These are phyloP conservation scores for Houttuynia cordata DNA, from an alignment of 164 flowering plant species.

Conservation along the genomic window DNA sequence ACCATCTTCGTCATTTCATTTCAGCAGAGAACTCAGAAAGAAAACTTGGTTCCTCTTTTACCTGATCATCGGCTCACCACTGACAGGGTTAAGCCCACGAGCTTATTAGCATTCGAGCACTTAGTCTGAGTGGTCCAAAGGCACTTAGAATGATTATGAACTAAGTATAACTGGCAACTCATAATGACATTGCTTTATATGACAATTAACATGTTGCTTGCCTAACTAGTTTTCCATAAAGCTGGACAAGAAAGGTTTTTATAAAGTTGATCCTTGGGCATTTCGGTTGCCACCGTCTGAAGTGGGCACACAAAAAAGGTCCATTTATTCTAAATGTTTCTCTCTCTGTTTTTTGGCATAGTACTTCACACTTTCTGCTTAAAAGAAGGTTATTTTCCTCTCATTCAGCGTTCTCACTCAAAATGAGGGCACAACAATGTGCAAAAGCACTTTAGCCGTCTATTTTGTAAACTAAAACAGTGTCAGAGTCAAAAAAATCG, in stretches of 20 bases:
- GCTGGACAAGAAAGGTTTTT: neutral
- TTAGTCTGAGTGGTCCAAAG: neutral
- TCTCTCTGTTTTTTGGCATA: no score
- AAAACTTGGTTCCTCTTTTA: no score
- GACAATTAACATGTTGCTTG: neutral
- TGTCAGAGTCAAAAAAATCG: neutral
- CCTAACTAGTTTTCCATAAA: neutral
- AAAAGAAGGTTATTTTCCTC: neutral
- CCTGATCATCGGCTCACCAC: no score
- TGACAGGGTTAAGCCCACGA: neutral
- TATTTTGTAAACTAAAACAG: neutral
- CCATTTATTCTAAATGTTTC: neutral
- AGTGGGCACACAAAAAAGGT: neutral
- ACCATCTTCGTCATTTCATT: neutral
- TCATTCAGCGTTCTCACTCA: neutral
- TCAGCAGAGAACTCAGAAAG: neutral
- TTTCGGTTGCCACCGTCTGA: neutral
- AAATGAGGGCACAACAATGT: neutral
- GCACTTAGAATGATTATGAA: neutral
- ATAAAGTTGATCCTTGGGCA: neutral
- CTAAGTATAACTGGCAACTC: neutral
- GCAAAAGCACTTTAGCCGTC: neutral
- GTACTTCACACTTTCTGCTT: neutral
- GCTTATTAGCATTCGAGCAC: no score
- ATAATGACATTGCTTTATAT: no score